A percentile compares a stretch with the other conserved stretches of the same genome.
Conservation (phyloP, 116 monocot genomes). For the Iris pallida region DNA sequence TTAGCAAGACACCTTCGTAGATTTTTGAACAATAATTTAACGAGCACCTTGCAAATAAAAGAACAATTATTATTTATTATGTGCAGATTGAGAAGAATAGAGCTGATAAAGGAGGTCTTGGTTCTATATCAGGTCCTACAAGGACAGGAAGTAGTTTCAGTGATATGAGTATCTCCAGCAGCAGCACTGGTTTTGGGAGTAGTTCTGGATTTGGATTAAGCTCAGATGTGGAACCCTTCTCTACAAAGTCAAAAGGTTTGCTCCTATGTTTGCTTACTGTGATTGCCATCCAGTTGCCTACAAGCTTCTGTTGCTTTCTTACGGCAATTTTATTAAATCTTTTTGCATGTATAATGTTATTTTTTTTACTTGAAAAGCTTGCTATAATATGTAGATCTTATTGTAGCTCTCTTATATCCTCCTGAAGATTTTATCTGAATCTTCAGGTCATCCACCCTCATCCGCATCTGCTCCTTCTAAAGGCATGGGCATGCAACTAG, state of each 20-base stretch:
- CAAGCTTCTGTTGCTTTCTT: neutral
- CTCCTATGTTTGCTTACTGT: too few relatives aligned
- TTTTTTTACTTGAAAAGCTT: neutral
- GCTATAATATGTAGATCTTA: too few relatives aligned
- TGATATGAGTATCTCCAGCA: constrained; percentile 78
- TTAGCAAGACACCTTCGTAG: neutral
- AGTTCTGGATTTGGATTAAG: constrained; percentile 72
- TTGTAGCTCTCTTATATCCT: too few relatives aligned
- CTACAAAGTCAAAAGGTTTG: constrained; percentile 73
- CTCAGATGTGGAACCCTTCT: constrained; percentile 61
- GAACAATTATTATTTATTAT: constrained; percentile 1
- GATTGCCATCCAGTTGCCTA: too few relatives aligned
- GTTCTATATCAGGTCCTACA: constrained; percentile 56
- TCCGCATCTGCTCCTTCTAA: constrained; percentile 80
- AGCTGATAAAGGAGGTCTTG: constrained; percentile 73
- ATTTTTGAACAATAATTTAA: neutral
- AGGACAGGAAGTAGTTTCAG: constrained; percentile 61
- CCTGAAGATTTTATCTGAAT: neutral
- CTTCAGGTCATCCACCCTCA: constrained; percentile 66
- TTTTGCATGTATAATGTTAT: neutral
- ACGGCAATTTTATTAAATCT: neutral
- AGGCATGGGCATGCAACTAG: constrained; percentile 95
- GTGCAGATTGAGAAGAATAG: constrained; percentile 81
- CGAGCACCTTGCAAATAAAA: neutral
- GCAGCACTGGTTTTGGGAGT: constrained; percentile 83